A percentile compares a stretch with the other conserved stretches of the same genome.
Evolutionary conservation across 169 alveolate species (phyloP).

Genomic region (Plasmodium knowlesi): DNA sequence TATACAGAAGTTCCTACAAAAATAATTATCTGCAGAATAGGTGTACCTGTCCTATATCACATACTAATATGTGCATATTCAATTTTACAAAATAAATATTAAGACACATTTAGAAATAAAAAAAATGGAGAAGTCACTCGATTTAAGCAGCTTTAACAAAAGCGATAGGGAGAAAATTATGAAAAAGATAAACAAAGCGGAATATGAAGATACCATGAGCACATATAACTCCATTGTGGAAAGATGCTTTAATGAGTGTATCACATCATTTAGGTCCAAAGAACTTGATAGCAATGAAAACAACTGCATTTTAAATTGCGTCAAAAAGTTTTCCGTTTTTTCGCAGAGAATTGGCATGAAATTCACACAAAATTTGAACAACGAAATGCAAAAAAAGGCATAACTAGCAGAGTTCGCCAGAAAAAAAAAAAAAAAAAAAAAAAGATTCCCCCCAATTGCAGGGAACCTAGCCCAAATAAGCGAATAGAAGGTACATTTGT

Average conservation of each 20-base stretch:
- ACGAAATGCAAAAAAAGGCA: constrained; percentile 59
- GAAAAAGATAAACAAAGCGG: constrained; percentile 81
- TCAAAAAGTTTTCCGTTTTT: constrained; percentile 81
- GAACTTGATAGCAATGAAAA: constrained; percentile 82
- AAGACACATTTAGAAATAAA: background rate
- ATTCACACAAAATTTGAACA: constrained; percentile 81
- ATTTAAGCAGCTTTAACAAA: constrained; percentile 72
- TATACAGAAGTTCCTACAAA: background rate
- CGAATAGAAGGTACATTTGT: background rate
- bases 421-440: background rate
- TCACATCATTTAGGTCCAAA: constrained; percentile 82
- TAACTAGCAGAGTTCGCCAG: background rate
- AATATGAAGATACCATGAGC: constrained; percentile 85
- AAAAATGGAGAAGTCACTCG: constrained; percentile 74
- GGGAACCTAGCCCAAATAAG: background rate
- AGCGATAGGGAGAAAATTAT: constrained; percentile 79
- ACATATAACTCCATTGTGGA: constrained; percentile 86
- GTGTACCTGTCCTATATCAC: background rate
- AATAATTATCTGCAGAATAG: constrained; percentile 6
- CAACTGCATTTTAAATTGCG: constrained; percentile 83
- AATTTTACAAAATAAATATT: background rate
- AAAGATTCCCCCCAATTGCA: background rate
- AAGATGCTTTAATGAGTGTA: constrained; percentile 83
- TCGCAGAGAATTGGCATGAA: constrained; percentile 84
- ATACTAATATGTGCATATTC: background rate